A percentile compares a stretch with the other conserved stretches of the same genome.
Conservation (phyloP, 75 land plant genomes). For the Azolla pinnata region DNA sequence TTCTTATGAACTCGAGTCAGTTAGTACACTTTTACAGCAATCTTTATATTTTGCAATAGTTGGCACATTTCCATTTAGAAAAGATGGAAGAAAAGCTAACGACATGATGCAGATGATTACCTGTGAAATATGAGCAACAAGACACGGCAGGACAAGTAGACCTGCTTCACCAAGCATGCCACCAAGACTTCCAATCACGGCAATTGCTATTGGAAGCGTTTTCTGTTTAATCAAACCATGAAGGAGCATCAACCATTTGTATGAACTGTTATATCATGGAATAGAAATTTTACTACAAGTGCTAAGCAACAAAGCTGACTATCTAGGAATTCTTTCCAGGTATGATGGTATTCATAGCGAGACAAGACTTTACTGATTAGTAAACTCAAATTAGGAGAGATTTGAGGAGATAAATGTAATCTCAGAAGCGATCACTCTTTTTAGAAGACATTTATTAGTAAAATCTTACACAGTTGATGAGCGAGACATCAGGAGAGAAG, state of each 20-base stretch:
- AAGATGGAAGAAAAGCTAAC: not conserved
- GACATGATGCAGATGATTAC: slow-evolving; percentile 9
- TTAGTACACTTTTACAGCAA: not conserved
- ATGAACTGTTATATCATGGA: no score
- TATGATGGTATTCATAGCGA: no score
- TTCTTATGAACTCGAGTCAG: not conserved
- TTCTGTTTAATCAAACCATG: slow-evolving; percentile 42
- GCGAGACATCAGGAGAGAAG: no score
- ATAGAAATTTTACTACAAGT: no score
- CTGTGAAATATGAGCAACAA: slow-evolving; percentile 69
- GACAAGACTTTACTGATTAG: no score
- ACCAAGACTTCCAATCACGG: slow-evolving; percentile 69
- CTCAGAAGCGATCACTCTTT: no score
- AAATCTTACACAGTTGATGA: no score
- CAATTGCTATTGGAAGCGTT: slow-evolving; percentile 82
- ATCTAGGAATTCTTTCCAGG: no score
- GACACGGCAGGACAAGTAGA: slow-evolving; percentile 71
- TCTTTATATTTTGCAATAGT: not conserved
- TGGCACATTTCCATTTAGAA: not conserved
- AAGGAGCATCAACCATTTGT: not conserved
- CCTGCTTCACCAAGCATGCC: slow-evolving; percentile 76
- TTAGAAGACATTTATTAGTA: no score
- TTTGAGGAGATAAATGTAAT: no score
- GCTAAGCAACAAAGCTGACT: no score
- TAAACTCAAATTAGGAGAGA: no score